phyloP scores from a whole-genome alignment of 257 asterid genomes.

The Craterostigma plantagineum region DNA sequence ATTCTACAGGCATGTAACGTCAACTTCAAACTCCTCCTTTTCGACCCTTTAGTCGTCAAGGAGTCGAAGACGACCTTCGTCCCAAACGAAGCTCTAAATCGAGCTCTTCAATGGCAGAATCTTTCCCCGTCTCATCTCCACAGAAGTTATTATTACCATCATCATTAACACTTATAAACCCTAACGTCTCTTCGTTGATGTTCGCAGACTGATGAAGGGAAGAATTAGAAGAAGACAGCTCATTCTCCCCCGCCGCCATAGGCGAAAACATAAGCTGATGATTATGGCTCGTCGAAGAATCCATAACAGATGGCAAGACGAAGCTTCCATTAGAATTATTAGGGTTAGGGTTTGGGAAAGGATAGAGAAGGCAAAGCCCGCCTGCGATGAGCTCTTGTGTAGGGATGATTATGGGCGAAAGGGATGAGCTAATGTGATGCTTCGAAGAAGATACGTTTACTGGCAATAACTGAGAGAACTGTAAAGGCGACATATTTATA shows the following conservation, averaged over 20 bases:
- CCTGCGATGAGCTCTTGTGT: neutral
- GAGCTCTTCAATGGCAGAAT: conserved; percentile 16
- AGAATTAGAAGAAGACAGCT: too few species aligned
- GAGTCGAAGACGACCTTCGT: conserved; percentile 9
- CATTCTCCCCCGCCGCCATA: too few species aligned
- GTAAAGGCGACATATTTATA: conserved; percentile 1
- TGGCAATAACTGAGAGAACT: neutral
- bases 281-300: too few species aligned
- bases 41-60: conserved; percentile 8
- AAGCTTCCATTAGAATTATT: conserved; percentile 14
- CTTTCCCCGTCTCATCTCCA: conserved; percentile 1
- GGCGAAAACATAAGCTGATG: too few species aligned
- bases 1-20: too few species aligned
- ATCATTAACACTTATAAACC: too few species aligned
- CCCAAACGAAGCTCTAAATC: conserved; percentile 40
- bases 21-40: neutral
- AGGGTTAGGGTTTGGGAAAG: conserved; percentile 14
- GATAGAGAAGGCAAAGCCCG: conserved; percentile 7
- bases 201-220: conserved; percentile 8
- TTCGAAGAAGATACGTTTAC: neutral
- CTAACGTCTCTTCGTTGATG: conserved; percentile 7
- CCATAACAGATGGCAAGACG: conserved; percentile 9
- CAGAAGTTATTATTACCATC: neutral
- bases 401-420: neutral
- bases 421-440: neutral